Percentiles rank a stretch among this genome's conserved stretches.
These are phyloP conservation scores for Prunus davidiana DNA, from an alignment of 306 rosid genomes.

Conservation along the genomic window DNA sequence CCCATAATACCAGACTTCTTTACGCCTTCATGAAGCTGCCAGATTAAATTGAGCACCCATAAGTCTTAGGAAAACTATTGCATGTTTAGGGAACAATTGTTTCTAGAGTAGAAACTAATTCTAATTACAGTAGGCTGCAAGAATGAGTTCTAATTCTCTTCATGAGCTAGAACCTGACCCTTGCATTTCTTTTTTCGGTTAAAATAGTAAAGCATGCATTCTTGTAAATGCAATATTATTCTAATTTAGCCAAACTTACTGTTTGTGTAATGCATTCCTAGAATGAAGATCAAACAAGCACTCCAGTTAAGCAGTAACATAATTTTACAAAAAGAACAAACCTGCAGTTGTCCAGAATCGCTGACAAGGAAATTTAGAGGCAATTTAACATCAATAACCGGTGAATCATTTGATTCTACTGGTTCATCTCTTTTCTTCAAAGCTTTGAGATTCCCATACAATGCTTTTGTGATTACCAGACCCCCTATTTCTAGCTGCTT, in stretches of 20 bases:
- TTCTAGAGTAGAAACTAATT: neutral
- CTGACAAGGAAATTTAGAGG: constrained; percentile 87
- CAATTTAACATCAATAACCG: constrained; percentile 70
- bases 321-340: constrained; percentile 8
- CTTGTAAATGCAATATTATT: neutral
- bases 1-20: constrained; percentile 99
- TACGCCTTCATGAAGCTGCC: constrained; percentile 89
- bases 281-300: neutral
- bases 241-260: neutral
- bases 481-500: constrained; percentile 76
- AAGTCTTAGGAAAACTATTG: neutral
- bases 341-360: constrained; percentile 90
- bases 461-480: constrained; percentile 67
- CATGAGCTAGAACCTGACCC: neutral
- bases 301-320: neutral
- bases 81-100: neutral
- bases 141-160: neutral
- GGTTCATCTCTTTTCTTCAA: constrained; percentile 49
- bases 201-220: neutral
- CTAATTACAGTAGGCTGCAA: neutral
- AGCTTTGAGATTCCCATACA: constrained; percentile 56
- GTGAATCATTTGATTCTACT: constrained; percentile 43
- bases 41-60: constrained; percentile 11
- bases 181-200: neutral
- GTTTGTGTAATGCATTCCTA: neutral